Evolutionary conservation across 441 rosid species (phyloP).

Genomic region (Omphalea diandra): DNA sequence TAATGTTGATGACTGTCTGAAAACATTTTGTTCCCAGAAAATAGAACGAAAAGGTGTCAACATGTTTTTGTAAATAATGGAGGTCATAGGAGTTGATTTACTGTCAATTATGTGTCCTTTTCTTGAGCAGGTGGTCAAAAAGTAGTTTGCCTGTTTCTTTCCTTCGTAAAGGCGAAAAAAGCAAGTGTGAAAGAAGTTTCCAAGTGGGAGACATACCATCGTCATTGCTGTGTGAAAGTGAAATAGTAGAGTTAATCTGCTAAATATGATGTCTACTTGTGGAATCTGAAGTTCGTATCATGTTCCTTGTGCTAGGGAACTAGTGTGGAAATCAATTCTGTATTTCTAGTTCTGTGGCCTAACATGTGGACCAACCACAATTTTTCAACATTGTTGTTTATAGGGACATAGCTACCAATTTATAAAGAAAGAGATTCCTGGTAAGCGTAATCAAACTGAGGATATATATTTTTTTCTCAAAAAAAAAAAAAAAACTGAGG

Average conservation of each 20-base stretch:
- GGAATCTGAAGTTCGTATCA: slow-evolving; percentile 34
- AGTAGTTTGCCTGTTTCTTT: slow-evolving; percentile 29
- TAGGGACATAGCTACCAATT: slow-evolving; percentile 17
- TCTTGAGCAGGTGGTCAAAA: slow-evolving; percentile 28
- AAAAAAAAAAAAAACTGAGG: too few relatives aligned
- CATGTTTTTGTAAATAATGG: slow-evolving; percentile 1
- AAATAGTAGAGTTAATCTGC: slow-evolving; percentile 32
- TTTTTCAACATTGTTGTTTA: not conserved
- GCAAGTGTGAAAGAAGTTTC: slow-evolving; percentile 25
- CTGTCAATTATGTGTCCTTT: slow-evolving; percentile 29
- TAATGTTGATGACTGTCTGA: not conserved
- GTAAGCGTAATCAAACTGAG: slow-evolving; percentile 24
- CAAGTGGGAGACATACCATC: slow-evolving; percentile 29
- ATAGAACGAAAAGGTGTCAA: not conserved
- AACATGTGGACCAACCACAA: slow-evolving; percentile 23
- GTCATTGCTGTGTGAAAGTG: slow-evolving; percentile 28
- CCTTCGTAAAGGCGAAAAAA: slow-evolving; percentile 12
- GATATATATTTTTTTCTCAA: too few relatives aligned
- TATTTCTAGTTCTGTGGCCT: slow-evolving; percentile 17
- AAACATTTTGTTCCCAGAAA: not conserved
- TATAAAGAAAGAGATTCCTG: slow-evolving; percentile 14
- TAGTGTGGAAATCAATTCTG: slow-evolving; percentile 14
- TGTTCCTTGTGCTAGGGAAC: slow-evolving; percentile 19
- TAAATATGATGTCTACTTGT: slow-evolving; percentile 15
- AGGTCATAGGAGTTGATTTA: slow-evolving; percentile 14